Base-by-base conservation (phyloP, 148 eudicot species). In the Amaranthus cruentus region DNA sequence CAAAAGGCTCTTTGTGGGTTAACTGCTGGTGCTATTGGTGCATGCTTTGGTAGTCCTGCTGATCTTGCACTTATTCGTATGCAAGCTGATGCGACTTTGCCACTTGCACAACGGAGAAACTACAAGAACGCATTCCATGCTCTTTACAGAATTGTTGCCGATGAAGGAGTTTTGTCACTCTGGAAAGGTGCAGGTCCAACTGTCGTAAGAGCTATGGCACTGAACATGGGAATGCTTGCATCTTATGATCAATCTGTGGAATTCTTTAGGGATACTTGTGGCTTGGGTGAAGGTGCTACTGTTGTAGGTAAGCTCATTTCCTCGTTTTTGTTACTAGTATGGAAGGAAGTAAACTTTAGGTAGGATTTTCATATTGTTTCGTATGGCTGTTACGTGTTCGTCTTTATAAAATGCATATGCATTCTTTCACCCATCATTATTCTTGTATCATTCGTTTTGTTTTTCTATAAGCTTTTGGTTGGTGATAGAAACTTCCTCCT, bases 191-290 rank as follows among this genome's bases (percentile, higher is more conserved):
- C 85, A 1, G 81, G 85, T 65, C 83, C 79, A 10, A 74, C 78
- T 43, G 83, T 76, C 21, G 84, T 81, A 44, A 78, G 74, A 75
- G 77, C 84, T 47, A 81, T 81, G 82, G 86, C 83, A 47, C 67
- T 76, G 81, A 83, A 83, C 82, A 81, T 85, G 86, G 90, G 90
- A 79, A 85, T 87, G 90, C 88, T 87, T 77, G 88, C 84, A 38
- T 79, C 90, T 42, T 87, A 87, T 76, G 85, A 85, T 68, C 88
- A 78, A 59, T 78, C 81, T 57, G 81, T 77, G 12, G 81, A 83
- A 71, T 83, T 85, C 58, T 78, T 81, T 75, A 87, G 76, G 74
- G 90, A 87, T 70, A 71, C 84, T 57, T 56, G 68, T 50, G 85
- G 85, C 69, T 57, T 85, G 56, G 74, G 80, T 50, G 86, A 85